Percentiles rank a stretch among this genome's conserved stretches.
Evolutionary conservation across 257 asterid genomes (phyloP).

Genomic region (Fraxinus cuspidata): DNA sequence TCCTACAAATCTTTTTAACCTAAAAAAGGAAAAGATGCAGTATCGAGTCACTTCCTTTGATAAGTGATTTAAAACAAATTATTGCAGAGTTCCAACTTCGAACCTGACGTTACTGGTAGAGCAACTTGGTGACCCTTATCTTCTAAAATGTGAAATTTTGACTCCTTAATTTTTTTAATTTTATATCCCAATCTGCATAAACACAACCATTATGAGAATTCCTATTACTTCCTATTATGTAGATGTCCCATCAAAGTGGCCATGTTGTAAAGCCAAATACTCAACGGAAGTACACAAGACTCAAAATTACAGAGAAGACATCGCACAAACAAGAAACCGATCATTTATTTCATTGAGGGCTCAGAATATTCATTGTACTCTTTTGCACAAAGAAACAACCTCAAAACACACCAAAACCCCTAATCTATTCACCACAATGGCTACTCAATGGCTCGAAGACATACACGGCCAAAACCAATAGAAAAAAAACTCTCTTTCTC

Average conservation of each 20-base stretch:
- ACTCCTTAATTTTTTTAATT: constrained; percentile 57
- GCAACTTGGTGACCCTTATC: constrained; percentile 46
- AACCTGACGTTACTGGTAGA: constrained; percentile 49
- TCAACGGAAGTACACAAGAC: no score
- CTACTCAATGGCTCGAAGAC: no score
- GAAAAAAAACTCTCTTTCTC: no score
- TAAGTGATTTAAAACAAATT: constrained; percentile 58
- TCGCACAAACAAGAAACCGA: no score
- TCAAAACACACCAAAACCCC: no score
- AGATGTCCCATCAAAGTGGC: constrained; percentile 9
- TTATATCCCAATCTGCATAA: constrained; percentile 68
- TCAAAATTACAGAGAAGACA: no score
- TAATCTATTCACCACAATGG: no score
- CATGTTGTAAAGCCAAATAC: no score
- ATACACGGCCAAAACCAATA: no score
- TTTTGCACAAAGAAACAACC: no score
- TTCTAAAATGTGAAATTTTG: constrained; percentile 48
- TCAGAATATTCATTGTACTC: no score
- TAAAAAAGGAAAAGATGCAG: constrained; percentile 9
- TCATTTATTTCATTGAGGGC: no score
- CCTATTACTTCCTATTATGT: constrained; percentile 15
- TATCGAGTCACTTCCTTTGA: constrained; percentile 64
- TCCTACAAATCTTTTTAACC: not conserved
- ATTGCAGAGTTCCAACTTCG: constrained; percentile 80
- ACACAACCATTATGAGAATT: constrained; percentile 22